A percentile compares a stretch with the other conserved stretches of the same genome.
These are phyloP conservation scores for Dothiorella sarmentorum DNA, from an alignment of 2,329 filamentous ascomycete species.

Conservation along the genomic window DNA sequence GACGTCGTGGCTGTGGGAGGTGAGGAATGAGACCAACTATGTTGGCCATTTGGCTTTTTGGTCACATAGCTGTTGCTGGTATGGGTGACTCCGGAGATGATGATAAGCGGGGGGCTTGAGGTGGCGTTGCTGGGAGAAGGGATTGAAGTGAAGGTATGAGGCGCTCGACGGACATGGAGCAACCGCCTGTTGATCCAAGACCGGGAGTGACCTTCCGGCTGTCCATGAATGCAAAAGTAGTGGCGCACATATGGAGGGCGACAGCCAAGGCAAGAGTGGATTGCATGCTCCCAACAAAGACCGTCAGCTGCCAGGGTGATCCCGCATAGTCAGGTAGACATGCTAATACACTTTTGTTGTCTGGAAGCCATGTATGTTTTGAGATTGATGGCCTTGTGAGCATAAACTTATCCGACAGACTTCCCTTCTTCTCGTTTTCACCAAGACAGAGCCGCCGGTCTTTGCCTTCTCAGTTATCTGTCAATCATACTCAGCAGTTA, in stretches of 20 bases:
- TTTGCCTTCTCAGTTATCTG: no score
- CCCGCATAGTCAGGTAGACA: no score
- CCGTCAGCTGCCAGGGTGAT: no score
- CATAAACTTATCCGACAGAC: no score
- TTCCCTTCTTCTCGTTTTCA: no score
- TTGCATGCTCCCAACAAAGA: no score
- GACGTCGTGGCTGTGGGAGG: conserved; percentile 44
- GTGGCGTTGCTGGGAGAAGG: neutral
- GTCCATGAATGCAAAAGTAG: neutral
- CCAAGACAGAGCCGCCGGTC: no score
- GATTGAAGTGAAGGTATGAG: neutral
- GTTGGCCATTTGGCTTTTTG: conserved; percentile 48
- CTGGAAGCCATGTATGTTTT: no score
- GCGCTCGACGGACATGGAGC: neutral
- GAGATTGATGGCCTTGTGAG: no score
- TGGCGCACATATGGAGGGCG: neutral
- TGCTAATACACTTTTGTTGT: no score
- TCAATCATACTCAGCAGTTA: no score
- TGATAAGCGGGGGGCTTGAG: neutral
- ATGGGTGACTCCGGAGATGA: conserved; percentile 21
- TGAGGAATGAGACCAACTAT: conserved; percentile 50
- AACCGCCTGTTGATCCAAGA: no score
- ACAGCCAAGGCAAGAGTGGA: neutral
- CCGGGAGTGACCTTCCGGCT: neutral
- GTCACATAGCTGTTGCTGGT: conserved; percentile 34